A percentile compares a stretch with the other conserved stretches of the same genome.
phyloP scores from a whole-genome alignment of 1,284 basidiomycete genomes.

The Flammula alnicola region DNA sequence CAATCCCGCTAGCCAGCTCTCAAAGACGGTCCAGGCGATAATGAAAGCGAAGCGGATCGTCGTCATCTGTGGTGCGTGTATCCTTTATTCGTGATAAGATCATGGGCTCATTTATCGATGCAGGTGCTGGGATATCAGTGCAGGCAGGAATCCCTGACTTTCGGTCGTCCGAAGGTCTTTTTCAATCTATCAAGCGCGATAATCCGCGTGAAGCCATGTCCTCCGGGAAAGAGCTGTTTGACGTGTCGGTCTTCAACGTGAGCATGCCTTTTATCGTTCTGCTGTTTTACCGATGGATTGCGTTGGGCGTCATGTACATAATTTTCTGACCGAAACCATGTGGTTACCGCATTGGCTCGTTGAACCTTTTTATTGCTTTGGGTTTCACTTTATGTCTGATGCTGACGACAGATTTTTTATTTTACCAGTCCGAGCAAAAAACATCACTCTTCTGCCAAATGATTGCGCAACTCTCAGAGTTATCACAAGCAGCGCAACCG shows the following conservation, averaged over 20 bases:
- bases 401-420: constrained; percentile 14
- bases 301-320: not conserved
- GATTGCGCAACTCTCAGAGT: constrained; percentile 80
- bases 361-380: constrained; percentile 5
- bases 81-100: constrained; percentile 8
- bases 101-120: constrained; percentile 12
- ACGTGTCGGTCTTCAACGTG: constrained; percentile 89
- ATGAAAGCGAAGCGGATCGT: constrained; percentile 82
- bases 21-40: constrained; percentile 64
- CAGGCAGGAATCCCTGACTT: constrained; percentile 94
- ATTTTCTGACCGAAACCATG: not conserved
- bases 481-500: constrained; percentile 77
- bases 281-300: not conserved
- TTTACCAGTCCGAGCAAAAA: constrained; percentile 65
- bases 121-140: constrained; percentile 92
- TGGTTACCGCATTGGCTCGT: no score
- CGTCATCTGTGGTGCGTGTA: constrained; percentile 79
- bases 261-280: constrained; percentile 37
- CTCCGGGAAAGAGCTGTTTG: constrained; percentile 90
- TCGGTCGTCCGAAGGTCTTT: constrained; percentile 82
- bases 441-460: constrained; percentile 87
- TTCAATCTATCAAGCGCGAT: constrained; percentile 78
- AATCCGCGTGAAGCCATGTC: constrained; percentile 73
- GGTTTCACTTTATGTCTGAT: constrained; percentile 7
- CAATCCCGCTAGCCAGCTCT: constrained; percentile 45